Evolutionary conservation across 116 monocot genomes (phyloP).

Genomic region (Iris pallida): DNA sequence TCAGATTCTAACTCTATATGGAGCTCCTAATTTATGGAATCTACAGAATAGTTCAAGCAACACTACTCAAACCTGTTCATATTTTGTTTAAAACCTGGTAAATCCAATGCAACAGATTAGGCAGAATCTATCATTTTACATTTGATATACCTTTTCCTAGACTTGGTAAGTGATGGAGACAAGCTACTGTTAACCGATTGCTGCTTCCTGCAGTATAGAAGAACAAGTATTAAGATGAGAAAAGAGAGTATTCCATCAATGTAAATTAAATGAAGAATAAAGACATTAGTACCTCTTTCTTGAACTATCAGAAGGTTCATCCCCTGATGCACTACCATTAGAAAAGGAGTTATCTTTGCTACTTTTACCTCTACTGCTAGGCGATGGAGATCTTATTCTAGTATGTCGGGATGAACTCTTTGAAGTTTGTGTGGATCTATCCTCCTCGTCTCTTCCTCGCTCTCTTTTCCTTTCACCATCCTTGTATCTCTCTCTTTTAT

Average conservation of each 20-base stretch:
- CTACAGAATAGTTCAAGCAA: too few relatives aligned
- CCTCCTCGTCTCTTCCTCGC: slow-evolving; percentile 36
- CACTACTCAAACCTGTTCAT: too few relatives aligned
- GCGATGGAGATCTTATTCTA: slow-evolving; percentile 55
- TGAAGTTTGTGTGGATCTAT: slow-evolving; percentile 19
- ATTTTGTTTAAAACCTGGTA: too few relatives aligned
- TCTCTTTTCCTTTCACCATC: slow-evolving; percentile 52
- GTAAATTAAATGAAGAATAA: slow-evolving; percentile 5
- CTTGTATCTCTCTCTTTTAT: slow-evolving; percentile 41
- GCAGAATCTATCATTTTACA: background rate
- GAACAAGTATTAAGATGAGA: background rate
- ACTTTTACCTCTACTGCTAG: slow-evolving; percentile 41
- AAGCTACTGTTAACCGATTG: slow-evolving; percentile 39
- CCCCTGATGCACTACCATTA: slow-evolving; percentile 51
- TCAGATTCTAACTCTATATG: too few relatives aligned
- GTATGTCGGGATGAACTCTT: slow-evolving; percentile 42
- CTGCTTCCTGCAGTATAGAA: slow-evolving; percentile 45
- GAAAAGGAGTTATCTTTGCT: slow-evolving; percentile 40
- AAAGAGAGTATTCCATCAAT: background rate
- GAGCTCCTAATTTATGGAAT: too few relatives aligned
- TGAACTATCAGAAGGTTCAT: slow-evolving; percentile 58
- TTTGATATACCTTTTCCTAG: slow-evolving; percentile 56
- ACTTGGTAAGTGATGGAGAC: slow-evolving; percentile 67
- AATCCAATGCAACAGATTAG: too few relatives aligned
- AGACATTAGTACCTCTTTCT: slow-evolving; percentile 46